phyloP scores from a whole-genome alignment of 805 yeast species.

The Cyberlindnera veronae region DNA sequence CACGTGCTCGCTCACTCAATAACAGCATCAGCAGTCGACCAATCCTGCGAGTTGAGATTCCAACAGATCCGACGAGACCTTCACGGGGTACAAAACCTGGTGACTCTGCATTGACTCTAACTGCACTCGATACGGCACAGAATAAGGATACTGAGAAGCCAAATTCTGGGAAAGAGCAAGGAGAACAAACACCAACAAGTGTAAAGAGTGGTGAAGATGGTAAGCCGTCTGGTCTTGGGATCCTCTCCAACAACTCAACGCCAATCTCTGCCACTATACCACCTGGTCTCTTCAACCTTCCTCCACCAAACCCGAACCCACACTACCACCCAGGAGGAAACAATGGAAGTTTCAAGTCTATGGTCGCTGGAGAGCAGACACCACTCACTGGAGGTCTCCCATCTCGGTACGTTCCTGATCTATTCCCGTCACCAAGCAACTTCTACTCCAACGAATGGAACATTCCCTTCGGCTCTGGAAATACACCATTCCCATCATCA shows the following conservation, averaged over 20 bases:
- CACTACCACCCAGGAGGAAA: slow-evolving; percentile 22
- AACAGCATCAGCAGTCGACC: slow-evolving; percentile 26
- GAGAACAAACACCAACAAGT: slow-evolving; percentile 17
- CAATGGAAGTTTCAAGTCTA: slow-evolving; percentile 23
- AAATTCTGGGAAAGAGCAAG: neutral
- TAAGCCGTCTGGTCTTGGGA: slow-evolving; percentile 17
- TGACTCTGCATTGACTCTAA: slow-evolving; percentile 18
- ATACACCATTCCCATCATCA: slow-evolving; percentile 36
- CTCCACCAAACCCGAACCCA: slow-evolving; percentile 32
- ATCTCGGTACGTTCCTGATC: slow-evolving; percentile 64
- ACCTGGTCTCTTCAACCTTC: slow-evolving; percentile 29
- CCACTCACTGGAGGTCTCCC: slow-evolving; percentile 69
- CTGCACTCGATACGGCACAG: slow-evolving; percentile 15
- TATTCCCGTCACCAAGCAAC: slow-evolving; percentile 79
- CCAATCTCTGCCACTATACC: slow-evolving; percentile 34
- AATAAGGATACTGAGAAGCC: slow-evolving; percentile 8
- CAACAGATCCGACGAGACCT: slow-evolving; percentile 12
- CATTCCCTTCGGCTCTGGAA: slow-evolving; percentile 40
- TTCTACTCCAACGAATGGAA: slow-evolving; percentile 63
- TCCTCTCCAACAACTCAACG: slow-evolving; percentile 23
- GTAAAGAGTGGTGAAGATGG: slow-evolving; percentile 15
- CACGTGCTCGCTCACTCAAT: slow-evolving; percentile 24
- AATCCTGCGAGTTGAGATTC: slow-evolving; percentile 27
- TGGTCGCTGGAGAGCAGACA: slow-evolving; percentile 54
- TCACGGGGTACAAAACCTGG: slow-evolving; percentile 3